phyloP scores from a whole-genome alignment of 768 basidiomycete species.

The Phanerochaete carnosa region DNA sequence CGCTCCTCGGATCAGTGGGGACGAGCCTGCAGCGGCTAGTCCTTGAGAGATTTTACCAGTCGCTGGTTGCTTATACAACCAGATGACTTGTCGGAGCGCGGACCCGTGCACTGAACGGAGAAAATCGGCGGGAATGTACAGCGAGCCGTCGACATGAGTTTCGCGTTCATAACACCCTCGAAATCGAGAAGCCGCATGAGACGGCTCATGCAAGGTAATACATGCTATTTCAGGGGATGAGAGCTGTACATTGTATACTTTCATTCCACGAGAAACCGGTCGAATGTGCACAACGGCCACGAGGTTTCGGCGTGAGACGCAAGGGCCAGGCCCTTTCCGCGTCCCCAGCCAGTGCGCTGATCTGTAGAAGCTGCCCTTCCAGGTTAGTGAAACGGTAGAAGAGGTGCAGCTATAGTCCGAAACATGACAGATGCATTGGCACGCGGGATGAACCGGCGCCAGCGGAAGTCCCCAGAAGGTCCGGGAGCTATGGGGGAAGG shows the following conservation, averaged over 20 bases:
- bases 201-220: background rate
- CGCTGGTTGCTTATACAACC: no score
- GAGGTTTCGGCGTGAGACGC: background rate
- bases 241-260: background rate
- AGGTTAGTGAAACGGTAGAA: background rate
- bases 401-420: background rate
- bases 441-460: background rate
- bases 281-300: background rate
- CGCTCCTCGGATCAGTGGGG: no score
- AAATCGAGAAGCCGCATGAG: background rate
- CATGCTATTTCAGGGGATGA: background rate
- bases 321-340: background rate
- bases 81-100: no score
- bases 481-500: background rate
- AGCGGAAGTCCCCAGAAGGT: background rate
- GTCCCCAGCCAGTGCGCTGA: background rate
- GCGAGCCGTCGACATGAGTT: no score
- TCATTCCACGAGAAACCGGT: background rate
- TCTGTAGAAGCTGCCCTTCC: background rate
- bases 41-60: no score
- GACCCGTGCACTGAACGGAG: no score
- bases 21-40: no score
- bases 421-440: background rate
- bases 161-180: background rate
- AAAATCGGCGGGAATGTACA: no score